Evolutionary conservation across 192 early-diverging fungal species (phyloP).

Genomic region (Coemansia aciculifera): DNA sequence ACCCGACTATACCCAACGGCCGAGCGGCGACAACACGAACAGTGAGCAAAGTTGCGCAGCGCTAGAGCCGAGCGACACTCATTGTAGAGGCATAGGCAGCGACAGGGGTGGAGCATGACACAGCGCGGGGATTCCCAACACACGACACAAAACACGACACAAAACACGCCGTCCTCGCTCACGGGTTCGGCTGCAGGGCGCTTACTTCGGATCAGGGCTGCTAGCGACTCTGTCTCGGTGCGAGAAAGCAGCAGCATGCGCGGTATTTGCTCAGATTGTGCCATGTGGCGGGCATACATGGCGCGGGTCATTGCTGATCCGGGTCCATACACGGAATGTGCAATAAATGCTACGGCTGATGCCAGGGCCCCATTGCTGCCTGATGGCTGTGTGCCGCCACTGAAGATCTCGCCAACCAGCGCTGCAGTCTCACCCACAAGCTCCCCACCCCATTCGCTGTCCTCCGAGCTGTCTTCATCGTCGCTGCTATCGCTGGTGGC

Average conservation of each 20-base stretch:
- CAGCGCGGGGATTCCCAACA: slow-evolving; percentile 44
- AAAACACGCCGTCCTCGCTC: slow-evolving; percentile 8
- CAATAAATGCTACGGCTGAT: slow-evolving; percentile 36
- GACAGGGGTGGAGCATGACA: slow-evolving; percentile 51
- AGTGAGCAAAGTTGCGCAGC: slow-evolving; percentile 49
- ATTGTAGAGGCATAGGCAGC: slow-evolving; percentile 51
- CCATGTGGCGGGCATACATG: slow-evolving; percentile 29
- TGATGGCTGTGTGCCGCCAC: slow-evolving; percentile 9
- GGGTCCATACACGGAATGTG: slow-evolving; percentile 27
- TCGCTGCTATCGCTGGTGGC: slow-evolving; percentile 23
- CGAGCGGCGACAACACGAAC: slow-evolving; percentile 45
- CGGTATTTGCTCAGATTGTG: slow-evolving; percentile 1
- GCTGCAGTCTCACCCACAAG: slow-evolving; percentile 19
- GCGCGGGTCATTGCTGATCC: slow-evolving; percentile 29
- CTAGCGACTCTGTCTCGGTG: slow-evolving; percentile 32
- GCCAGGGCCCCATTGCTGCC: slow-evolving; percentile 27
- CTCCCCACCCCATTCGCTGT: slow-evolving; percentile 8
- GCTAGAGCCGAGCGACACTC: slow-evolving; percentile 46
- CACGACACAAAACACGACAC: slow-evolving; percentile 31
- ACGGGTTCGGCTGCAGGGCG: neutral
- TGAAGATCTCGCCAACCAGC: slow-evolving; percentile 37
- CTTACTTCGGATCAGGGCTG: slow-evolving; percentile 40
- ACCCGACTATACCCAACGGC: slow-evolving; percentile 50
- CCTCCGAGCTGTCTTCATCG: slow-evolving; percentile 10
- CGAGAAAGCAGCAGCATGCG: slow-evolving; percentile 25